Conservation (phyloP, 2,329 filamentous ascomycete species). For the Epichloe gansuensis region DNA sequence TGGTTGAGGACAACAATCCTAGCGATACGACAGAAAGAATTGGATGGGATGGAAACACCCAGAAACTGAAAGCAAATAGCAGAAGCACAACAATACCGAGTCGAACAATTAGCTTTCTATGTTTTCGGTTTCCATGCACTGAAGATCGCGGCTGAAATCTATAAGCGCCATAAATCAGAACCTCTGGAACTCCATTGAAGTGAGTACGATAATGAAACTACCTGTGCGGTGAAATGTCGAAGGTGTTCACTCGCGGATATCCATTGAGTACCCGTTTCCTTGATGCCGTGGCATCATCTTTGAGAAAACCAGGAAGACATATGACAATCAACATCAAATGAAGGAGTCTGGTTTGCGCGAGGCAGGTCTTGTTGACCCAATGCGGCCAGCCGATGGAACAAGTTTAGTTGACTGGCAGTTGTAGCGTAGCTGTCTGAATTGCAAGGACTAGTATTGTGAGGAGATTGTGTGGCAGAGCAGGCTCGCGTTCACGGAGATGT, state of each 20-base stretch:
- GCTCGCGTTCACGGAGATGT: no score
- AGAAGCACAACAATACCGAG: conserved; percentile 47
- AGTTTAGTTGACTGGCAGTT: background rate
- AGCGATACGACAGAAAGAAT: conserved; percentile 53
- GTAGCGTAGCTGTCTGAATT: background rate
- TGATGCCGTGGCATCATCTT: conserved; percentile 82
- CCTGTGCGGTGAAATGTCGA: conserved; percentile 84
- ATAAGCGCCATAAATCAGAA: background rate
- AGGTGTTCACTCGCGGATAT: conserved; percentile 64
- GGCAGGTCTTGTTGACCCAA: background rate
- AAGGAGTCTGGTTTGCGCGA: background rate
- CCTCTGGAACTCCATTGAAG: background rate
- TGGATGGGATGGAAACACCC: conserved; percentile 58
- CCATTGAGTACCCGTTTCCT: conserved; percentile 68
- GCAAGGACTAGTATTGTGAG: background rate
- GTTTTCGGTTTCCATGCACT: conserved; percentile 56
- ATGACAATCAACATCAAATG: conserved; percentile 8
- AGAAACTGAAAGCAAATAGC: conserved; percentile 56
- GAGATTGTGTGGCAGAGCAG: no score
- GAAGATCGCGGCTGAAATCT: conserved; percentile 71
- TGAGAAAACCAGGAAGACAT: conserved; percentile 22
- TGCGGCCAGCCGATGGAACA: background rate
- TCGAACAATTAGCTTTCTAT: conserved; percentile 60
- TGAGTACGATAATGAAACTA: conserved; percentile 25
- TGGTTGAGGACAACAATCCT: conserved; percentile 53